A percentile compares a stretch with the other conserved stretches of the same genome.
Evolutionary conservation across 2,329 filamentous ascomycete genomes (phyloP).

Genomic region (Fusarium sp.): DNA sequence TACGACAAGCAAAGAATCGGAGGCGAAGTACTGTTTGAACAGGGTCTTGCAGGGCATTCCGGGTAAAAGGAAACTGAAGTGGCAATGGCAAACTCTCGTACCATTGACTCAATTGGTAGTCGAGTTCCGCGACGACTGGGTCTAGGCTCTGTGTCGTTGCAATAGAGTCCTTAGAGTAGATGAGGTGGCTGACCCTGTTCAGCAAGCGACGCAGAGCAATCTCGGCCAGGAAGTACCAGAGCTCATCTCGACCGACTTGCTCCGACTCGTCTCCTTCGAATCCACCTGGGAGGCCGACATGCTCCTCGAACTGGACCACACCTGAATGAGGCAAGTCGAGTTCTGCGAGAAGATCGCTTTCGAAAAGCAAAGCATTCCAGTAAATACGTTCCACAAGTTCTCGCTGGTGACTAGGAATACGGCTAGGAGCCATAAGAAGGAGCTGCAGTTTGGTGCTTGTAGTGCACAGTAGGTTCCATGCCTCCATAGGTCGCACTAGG

Average conservation of each 20-base stretch:
- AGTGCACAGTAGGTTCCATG: slow-evolving; percentile 83
- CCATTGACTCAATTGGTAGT: slow-evolving; percentile 87
- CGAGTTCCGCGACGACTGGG: slow-evolving; percentile 82
- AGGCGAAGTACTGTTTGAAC: slow-evolving; percentile 83
- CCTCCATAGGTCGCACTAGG: slow-evolving; percentile 82
- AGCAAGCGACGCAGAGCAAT: slow-evolving; percentile 82
- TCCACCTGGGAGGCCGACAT: slow-evolving; percentile 80
- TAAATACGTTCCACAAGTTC: slow-evolving; percentile 83
- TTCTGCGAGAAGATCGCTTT: slow-evolving; percentile 83
- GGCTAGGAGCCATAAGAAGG: slow-evolving; percentile 77
- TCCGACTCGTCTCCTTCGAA: slow-evolving; percentile 78
- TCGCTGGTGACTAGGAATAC: slow-evolving; percentile 76
- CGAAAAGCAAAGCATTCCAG: slow-evolving; percentile 85
- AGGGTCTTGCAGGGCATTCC: slow-evolving; percentile 74
- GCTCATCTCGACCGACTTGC: slow-evolving; percentile 76
- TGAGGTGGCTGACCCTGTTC: slow-evolving; percentile 82
- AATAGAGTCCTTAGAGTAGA: slow-evolving; percentile 80
- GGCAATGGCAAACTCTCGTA: slow-evolving; percentile 81
- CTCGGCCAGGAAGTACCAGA: slow-evolving; percentile 89
- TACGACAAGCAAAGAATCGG: slow-evolving; percentile 86
- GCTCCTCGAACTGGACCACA: slow-evolving; percentile 84
- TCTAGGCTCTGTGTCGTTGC: slow-evolving; percentile 79
- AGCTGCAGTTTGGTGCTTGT: slow-evolving; percentile 86
- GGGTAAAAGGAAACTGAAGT: slow-evolving; percentile 81
- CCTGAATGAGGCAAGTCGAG: slow-evolving; percentile 85